phyloP scores from a whole-genome alignment of 208 protist species.

The Novymonas esmeraldas region DNA sequence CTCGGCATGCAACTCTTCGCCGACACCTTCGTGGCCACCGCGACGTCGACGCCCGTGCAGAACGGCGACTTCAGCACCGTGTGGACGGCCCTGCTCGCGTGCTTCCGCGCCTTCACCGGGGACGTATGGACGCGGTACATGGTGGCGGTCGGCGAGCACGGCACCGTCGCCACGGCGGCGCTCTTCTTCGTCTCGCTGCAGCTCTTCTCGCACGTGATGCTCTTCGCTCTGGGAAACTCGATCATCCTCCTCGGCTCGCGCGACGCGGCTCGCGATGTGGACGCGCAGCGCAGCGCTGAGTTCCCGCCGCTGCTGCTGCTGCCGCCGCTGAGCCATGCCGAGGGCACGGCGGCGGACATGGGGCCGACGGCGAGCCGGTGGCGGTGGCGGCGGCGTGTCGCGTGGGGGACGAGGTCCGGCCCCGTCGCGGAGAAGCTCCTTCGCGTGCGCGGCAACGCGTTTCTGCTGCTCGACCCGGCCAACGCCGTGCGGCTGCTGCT shows the following conservation, averaged over 20 bases:
- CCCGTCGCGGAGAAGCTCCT: not conserved
- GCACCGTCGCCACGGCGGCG: conserved; percentile 32
- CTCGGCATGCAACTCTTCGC: conserved; percentile 68
- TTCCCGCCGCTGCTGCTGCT: conserved; percentile 28
- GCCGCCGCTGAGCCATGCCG: conserved; percentile 9
- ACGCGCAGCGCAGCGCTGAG: conserved; percentile 4
- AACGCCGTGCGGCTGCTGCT: conserved; percentile 33
- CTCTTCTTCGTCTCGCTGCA: conserved; percentile 50
- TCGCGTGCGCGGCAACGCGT: conserved; percentile 7
- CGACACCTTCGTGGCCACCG: conserved; percentile 8
- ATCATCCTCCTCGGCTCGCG: conserved; percentile 23
- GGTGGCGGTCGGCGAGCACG: conserved; percentile 21
- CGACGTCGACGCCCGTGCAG: not conserved
- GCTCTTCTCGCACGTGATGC: conserved; percentile 8
- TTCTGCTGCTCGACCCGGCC: conserved; percentile 25
- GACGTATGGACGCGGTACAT: conserved; percentile 48
- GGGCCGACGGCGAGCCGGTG: not conserved
- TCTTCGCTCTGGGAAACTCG: conserved; percentile 29
- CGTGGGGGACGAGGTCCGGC: not conserved
- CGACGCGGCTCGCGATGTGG: conserved; percentile 15
- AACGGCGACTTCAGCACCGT: conserved; percentile 53
- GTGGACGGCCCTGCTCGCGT: conserved; percentile 49
- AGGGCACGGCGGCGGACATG: not conserved
- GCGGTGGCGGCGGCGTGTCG: not conserved
- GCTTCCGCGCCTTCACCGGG: conserved; percentile 54